Percentiles rank a stretch among this genome's conserved stretches.
These are phyloP conservation scores for Fusarium albosuccineum DNA, from an alignment of 2,329 filamentous ascomycete genomes.

Conservation along the genomic window DNA sequence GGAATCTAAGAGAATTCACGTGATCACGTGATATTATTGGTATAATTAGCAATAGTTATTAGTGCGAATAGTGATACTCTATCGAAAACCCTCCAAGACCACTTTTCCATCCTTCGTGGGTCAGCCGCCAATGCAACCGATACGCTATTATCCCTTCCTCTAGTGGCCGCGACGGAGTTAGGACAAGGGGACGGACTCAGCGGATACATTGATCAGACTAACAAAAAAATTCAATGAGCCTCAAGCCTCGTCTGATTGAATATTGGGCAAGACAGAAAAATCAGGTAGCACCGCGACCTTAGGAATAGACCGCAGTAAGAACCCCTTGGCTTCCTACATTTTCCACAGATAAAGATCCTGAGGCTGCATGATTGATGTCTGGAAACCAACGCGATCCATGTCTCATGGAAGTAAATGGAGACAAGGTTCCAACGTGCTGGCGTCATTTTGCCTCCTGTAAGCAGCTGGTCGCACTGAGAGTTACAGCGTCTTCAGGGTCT, in stretches of 20 bases:
- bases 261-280: neutral
- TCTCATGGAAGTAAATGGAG: constrained; percentile 1
- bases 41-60: too few species aligned
- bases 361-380: neutral
- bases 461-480: neutral
- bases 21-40: too few species aligned
- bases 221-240: constrained; percentile 6
- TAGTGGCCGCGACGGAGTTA: constrained; percentile 3
- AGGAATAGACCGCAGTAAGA: neutral
- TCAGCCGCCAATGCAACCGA: neutral
- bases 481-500: neutral
- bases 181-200: constrained; percentile 1
- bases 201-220: neutral
- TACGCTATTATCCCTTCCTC: neutral
- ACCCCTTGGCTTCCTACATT: neutral
- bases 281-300: constrained; percentile 3
- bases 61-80: too few species aligned
- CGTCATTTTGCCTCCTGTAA: constrained; percentile 9
- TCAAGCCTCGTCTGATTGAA: constrained; percentile 9
- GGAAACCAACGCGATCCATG: neutral
- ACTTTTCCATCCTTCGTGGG: neutral
- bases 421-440: constrained; percentile 1
- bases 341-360: neutral
- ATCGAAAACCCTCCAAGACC: too few species aligned
- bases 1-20: too few species aligned